Evolutionary conservation across 129 eudicot genomes (phyloP).

Genomic region (Artemisia annua): DNA sequence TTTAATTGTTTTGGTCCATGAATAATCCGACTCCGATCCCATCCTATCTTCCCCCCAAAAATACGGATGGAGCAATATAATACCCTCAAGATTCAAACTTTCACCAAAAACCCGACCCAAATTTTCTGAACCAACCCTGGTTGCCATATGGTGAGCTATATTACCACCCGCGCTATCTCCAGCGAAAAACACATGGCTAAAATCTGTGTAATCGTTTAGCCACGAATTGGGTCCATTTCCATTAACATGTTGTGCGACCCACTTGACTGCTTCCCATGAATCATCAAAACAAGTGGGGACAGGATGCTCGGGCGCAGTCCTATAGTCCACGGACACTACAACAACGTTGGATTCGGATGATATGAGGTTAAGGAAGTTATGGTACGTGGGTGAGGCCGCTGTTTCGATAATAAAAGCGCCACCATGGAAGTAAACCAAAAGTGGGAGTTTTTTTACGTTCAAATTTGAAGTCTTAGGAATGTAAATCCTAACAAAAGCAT

Average conservation of each 20-base stretch:
- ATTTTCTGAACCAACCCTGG: background rate
- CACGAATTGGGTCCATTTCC: slow-evolving; percentile 34
- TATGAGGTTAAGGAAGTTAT: slow-evolving; percentile 26
- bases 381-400: slow-evolving; percentile 29
- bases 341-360: slow-evolving; percentile 22
- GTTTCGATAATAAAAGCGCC: slow-evolving; percentile 48
- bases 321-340: slow-evolving; percentile 46
- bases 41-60: slow-evolving; percentile 48
- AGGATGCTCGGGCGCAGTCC: slow-evolving; percentile 54
- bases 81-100: slow-evolving; percentile 31
- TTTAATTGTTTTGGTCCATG: background rate
- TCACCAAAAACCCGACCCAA: background rate
- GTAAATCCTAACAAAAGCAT: slow-evolving; percentile 49
- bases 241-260: slow-evolving; percentile 45
- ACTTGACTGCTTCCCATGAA: slow-evolving; percentile 57
- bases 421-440: slow-evolving; percentile 64
- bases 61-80: slow-evolving; percentile 47
- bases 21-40: slow-evolving; percentile 17
- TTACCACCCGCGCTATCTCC: slow-evolving; percentile 56
- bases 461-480: slow-evolving; percentile 27
- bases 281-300: slow-evolving; percentile 49
- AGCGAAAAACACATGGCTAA: slow-evolving; percentile 25
- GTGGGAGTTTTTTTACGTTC: slow-evolving; percentile 40
- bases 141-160: slow-evolving; percentile 47
- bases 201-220: slow-evolving; percentile 37